phyloP scores from a whole-genome alignment of 495 filamentous ascomycete species.

The Penicillium bovifimosum region DNA sequence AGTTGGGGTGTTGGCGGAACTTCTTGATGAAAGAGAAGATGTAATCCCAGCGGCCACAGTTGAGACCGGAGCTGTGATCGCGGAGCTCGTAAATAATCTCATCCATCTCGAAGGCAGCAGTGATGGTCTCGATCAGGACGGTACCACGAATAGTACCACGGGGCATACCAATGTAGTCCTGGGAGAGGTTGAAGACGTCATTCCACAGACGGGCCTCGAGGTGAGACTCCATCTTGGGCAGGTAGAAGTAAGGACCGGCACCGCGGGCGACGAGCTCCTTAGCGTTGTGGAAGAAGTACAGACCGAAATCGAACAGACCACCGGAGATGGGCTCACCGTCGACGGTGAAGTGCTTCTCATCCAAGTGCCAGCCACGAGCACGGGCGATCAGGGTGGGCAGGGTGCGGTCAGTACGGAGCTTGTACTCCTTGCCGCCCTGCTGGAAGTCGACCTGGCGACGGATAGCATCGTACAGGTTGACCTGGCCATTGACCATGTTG shows the following conservation, averaged over 20 bases:
- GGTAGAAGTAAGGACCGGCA: constrained; percentile 95
- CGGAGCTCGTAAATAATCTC: constrained; percentile 99
- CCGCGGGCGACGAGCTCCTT: constrained; percentile 79
- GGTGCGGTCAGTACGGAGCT: constrained; percentile 79
- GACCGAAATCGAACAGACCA: constrained; percentile 92
- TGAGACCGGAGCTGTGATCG: constrained; percentile 92
- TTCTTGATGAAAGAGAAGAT: constrained; percentile 99
- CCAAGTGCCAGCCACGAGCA: constrained; percentile 89
- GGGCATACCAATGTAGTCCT: constrained; percentile 85
- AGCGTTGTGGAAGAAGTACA: constrained; percentile 99
- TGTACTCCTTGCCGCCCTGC: constrained; percentile 91
- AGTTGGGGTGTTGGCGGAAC: constrained; percentile 89
- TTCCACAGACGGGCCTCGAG: constrained; percentile 98
- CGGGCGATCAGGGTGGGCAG: constrained; percentile 82
- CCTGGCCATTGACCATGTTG: constrained; percentile 98
- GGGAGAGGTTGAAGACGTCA: constrained; percentile 93
- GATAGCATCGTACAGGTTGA: constrained; percentile 97
- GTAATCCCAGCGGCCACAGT: constrained; percentile 99
- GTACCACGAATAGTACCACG: constrained; percentile 93
- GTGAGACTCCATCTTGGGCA: constrained; percentile 99
- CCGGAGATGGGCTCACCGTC: constrained; percentile 94
- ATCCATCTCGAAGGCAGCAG: constrained; percentile 99
- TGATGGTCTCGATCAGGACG: constrained; percentile 96
- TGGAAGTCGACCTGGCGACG: constrained; percentile 96
- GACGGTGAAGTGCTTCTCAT: constrained; percentile 97